A percentile compares a stretch with the other conserved stretches of the same genome.
phyloP scores from a whole-genome alignment of 805 yeast species.

The Gaillardinia entomophila region DNA sequence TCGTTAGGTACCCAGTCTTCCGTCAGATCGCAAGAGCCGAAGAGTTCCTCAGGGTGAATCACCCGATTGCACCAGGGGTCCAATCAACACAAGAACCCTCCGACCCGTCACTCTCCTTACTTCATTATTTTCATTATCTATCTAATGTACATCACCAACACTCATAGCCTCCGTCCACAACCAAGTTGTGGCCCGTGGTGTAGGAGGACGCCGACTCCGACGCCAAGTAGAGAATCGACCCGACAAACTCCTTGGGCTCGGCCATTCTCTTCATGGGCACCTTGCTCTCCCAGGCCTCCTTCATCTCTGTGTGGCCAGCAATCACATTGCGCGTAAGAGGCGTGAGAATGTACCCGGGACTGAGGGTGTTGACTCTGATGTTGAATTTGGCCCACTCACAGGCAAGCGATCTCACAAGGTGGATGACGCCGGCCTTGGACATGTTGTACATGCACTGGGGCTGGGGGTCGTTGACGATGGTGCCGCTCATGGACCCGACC shows the following conservation, averaged over 20 bases:
- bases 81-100: too few species aligned
- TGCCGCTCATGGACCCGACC: conserved; percentile 77
- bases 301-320: conserved; percentile 54
- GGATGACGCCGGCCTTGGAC: conserved; percentile 85
- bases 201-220: conserved; percentile 65
- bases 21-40: too few species aligned
- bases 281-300: conserved; percentile 65
- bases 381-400: conserved; percentile 77
- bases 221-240: conserved; percentile 68
- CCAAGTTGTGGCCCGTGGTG: conserved; percentile 79
- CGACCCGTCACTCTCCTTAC: too few species aligned
- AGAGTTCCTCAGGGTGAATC: too few species aligned
- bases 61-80: too few species aligned
- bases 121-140: neutral
- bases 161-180: conserved; percentile 84
- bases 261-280: conserved; percentile 82
- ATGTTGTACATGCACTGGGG: conserved; percentile 77
- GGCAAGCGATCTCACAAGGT: conserved; percentile 68
- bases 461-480: conserved; percentile 73
- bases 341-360: conserved; percentile 78
- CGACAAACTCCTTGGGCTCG: conserved; percentile 77
- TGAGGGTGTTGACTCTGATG: conserved; percentile 70
- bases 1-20: too few species aligned
- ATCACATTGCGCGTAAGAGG: conserved; percentile 72
- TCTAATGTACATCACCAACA: conserved; percentile 51